These are phyloP conservation scores for Sicyos edulis DNA, from an alignment of 306 rosid genomes.

Conservation along the genomic window DNA sequence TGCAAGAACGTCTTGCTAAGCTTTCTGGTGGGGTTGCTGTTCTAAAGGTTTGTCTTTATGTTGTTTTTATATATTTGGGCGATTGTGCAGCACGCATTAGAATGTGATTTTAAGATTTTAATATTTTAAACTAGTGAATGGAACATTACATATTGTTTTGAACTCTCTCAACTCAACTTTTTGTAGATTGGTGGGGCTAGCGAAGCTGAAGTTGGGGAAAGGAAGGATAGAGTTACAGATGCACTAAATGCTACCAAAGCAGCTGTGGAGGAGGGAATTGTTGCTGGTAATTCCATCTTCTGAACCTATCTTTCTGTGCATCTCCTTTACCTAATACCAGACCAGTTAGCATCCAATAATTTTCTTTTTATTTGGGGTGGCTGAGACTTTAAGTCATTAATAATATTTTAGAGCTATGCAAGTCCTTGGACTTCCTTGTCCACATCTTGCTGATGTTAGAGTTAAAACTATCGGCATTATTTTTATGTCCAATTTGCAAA, in stretches of 20 bases:
- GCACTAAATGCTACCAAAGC: slow-evolving; percentile 56
- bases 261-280: slow-evolving; percentile 55
- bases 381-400: neutral
- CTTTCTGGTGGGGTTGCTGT: slow-evolving; percentile 53
- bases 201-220: slow-evolving; percentile 48
- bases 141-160: neutral
- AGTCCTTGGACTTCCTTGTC: neutral
- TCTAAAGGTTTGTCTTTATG: slow-evolving; percentile 31
- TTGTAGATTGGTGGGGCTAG: slow-evolving; percentile 48
- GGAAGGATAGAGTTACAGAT: slow-evolving; percentile 52
- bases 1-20: slow-evolving; percentile 44
- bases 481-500: neutral
- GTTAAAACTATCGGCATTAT: neutral
- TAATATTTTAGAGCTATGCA: neutral
- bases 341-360: neutral
- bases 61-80: neutral
- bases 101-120: too few species aligned
- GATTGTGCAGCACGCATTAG: neutral
- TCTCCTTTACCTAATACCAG: neutral
- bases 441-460: slow-evolving; percentile 5
- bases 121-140: too few species aligned
- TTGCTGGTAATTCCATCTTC: slow-evolving; percentile 30
- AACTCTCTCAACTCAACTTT: neutral
- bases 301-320: neutral
- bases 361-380: neutral